phyloP scores from a whole-genome alignment of 768 basidiomycete genomes.

The Amanita rimosa region DNA sequence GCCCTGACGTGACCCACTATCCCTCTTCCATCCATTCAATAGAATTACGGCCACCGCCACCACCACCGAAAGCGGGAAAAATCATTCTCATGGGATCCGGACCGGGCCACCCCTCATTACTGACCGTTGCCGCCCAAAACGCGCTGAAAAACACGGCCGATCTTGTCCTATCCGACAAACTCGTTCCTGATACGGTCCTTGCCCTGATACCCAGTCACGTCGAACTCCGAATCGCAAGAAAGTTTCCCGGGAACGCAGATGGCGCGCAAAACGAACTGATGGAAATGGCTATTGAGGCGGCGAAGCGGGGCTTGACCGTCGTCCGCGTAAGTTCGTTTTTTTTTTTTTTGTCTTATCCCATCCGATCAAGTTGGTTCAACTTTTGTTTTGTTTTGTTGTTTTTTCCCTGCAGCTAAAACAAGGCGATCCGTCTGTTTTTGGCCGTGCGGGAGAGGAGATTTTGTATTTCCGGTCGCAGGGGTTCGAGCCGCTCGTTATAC shows the following conservation, averaged over 20 bases:
- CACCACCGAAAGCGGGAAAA: conserved; percentile 36
- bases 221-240: conserved; percentile 82
- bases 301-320: conserved; percentile 68
- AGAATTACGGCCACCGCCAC: not conserved
- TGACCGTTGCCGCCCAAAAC: conserved; percentile 78
- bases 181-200: conserved; percentile 84
- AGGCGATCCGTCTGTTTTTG: conserved; percentile 94
- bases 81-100: conserved; percentile 92
- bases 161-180: conserved; percentile 90
- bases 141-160: conserved; percentile 74
- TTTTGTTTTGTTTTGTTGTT: no score
- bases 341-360: no score
- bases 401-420: conserved; percentile 71
- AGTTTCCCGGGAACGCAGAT: conserved; percentile 97
- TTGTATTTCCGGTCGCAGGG: conserved; percentile 84
- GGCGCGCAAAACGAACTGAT: conserved; percentile 92
- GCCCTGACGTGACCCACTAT: conserved; percentile 4
- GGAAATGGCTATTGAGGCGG: conserved; percentile 81
- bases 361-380: not conserved
- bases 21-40: conserved; percentile 8
- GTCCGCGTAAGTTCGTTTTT: conserved; percentile 71
- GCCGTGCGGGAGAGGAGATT: conserved; percentile 89
- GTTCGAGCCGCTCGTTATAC: conserved; percentile 75
- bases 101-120: conserved; percentile 87
- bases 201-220: conserved; percentile 66